Base-by-base conservation (phyloP, 371 early-diverging fungal genomes). In the Batrachochytrium dendrobatidis region DNA sequence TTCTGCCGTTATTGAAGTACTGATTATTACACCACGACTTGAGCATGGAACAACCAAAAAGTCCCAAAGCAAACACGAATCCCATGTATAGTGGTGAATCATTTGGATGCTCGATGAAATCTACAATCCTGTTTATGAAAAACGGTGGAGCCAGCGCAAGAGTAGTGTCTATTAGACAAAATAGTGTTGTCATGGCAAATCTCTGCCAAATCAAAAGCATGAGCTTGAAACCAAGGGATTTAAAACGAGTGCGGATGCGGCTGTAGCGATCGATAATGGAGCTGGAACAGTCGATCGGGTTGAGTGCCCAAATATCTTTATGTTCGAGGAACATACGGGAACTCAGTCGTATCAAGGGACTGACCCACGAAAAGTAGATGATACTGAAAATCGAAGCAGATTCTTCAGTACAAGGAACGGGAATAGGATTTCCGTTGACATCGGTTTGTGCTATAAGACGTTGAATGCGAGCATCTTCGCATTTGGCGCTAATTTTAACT, bases 361-460 rank as follows among this genome's bases (percentile, higher is more conserved):
- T 86, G 63, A 88, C 80, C 93, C 93, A 92, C 6, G 81, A 73
- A 62, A 88, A 91, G 29, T 86, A 39, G 39, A 39, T 12, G 39
- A n/a, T 39, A n/a, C 15, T 15, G 39, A 15, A 39, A n/a, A 39
- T 12, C 15, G 39, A 39, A n/a, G 39, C 39, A n/a, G 12, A 12
- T 12, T 15, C 39, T n/a, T 39, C 39, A n/a, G 39, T 12, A 12
- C 15, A 39, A 12, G 39, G 39, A 15, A n/a, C 39, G 39, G 39
- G 39, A n/a, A n/a, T n/a, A n/a, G n/a, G n/a, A n/a, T n/a, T n/a
- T n/a, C n/a, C n/a, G n/a, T n/a, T n/a, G n/a, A n/a, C n/a, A n/a
- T n/a, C n/a, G n/a, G n/a, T n/a, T n/a, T n/a, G n/a, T n/a, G n/a
- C n/a, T n/a, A n/a, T n/a, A n/a, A n/a, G n/a, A n/a, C n/a, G n/a